phyloP scores from a whole-genome alignment of 2,329 filamentous ascomycete species.

The Colletotrichum filicis region DNA sequence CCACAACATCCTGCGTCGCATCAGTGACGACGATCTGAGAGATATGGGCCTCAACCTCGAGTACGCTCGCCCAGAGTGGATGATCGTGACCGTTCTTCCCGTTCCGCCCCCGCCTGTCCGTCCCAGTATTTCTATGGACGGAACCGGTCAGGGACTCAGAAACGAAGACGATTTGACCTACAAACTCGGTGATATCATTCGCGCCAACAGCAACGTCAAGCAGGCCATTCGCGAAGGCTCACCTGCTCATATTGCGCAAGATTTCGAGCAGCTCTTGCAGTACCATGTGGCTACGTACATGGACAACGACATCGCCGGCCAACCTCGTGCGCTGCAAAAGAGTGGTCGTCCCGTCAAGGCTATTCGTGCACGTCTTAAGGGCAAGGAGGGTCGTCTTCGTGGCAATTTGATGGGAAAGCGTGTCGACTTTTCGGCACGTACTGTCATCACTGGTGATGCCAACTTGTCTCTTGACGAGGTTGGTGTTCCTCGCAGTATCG shows the following conservation, averaged over 20 bases:
- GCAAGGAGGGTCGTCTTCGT: conserved; percentile 96
- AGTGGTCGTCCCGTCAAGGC: conserved; percentile 96
- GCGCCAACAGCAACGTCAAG: conserved; percentile 94
- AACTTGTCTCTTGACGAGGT: conserved; percentile 97
- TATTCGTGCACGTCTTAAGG: conserved; percentile 96
- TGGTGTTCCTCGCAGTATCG: conserved; percentile 93
- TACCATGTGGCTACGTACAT: conserved; percentile 99
- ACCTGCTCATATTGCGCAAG: conserved; percentile 87
- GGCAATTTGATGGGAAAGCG: conserved; percentile 99
- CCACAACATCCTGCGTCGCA: conserved; percentile 86
- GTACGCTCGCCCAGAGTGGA: conserved; percentile 97
- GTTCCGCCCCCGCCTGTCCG: conserved; percentile 96
- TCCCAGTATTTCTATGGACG: conserved; percentile 96
- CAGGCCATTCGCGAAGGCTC: conserved; percentile 92
- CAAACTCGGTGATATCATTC: conserved; percentile 98
- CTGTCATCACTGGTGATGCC: conserved; percentile 98
- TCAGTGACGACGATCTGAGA: conserved; percentile 82
- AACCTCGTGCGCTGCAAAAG: conserved; percentile 95
- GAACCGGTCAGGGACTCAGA: conserved; percentile 89
- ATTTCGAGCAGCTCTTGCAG: conserved; percentile 92
- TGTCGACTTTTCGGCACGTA: conserved; percentile 99
- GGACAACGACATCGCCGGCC: conserved; percentile 98
- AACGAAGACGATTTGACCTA: conserved; percentile 99
- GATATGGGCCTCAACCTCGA: conserved; percentile 94
- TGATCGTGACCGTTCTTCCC: conserved; percentile 94